Percentiles rank a stretch among this genome's conserved stretches.
Evolutionary conservation across 2,329 filamentous ascomycete species (phyloP).

Genomic region (Clonostachys chloroleuca): DNA sequence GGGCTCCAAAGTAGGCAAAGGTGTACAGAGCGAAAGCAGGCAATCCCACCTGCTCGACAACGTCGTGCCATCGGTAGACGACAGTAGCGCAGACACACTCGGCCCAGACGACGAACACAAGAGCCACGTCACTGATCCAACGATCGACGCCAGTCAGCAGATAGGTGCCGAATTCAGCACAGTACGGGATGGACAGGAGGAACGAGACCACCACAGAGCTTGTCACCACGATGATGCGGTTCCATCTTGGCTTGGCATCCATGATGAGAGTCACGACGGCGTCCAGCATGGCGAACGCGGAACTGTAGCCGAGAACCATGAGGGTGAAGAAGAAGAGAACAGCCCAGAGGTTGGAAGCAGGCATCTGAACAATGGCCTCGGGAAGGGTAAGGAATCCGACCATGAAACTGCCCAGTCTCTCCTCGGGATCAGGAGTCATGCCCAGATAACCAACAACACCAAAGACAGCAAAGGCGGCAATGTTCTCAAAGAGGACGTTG

Average conservation of each 20-base stretch:
- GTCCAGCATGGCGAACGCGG: slow-evolving; percentile 55
- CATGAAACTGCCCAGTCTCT: slow-evolving; percentile 43
- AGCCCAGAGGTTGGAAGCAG: slow-evolving; percentile 53
- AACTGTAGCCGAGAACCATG: slow-evolving; percentile 52
- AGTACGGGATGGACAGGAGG: slow-evolving; percentile 49
- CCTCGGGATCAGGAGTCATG: slow-evolving; percentile 27
- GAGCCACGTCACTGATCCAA: slow-evolving; percentile 49
- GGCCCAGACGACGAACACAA: slow-evolving; percentile 50
- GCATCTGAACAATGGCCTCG: slow-evolving; percentile 51
- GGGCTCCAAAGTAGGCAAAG: slow-evolving; percentile 46
- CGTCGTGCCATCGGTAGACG: slow-evolving; percentile 45
- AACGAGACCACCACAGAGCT: slow-evolving; percentile 42
- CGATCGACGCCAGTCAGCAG: slow-evolving; percentile 48
- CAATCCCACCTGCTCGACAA: slow-evolving; percentile 36
- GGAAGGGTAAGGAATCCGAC: slow-evolving; percentile 56
- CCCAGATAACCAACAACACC: slow-evolving; percentile 47
- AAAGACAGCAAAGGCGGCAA: slow-evolving; percentile 42
- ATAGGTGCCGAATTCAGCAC: slow-evolving; percentile 53
- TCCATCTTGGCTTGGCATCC: slow-evolving; percentile 43
- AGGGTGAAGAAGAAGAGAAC: slow-evolving; percentile 55
- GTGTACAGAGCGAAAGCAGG: slow-evolving; percentile 39
- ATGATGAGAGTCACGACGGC: slow-evolving; percentile 48
- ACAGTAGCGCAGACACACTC: slow-evolving; percentile 47
- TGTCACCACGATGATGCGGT: slow-evolving; percentile 44
- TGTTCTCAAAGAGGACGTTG: slow-evolving; percentile 53